Base-by-base conservation (phyloP, 352 stramenopile genomes). In the Thraustotheca clavata region DNA sequence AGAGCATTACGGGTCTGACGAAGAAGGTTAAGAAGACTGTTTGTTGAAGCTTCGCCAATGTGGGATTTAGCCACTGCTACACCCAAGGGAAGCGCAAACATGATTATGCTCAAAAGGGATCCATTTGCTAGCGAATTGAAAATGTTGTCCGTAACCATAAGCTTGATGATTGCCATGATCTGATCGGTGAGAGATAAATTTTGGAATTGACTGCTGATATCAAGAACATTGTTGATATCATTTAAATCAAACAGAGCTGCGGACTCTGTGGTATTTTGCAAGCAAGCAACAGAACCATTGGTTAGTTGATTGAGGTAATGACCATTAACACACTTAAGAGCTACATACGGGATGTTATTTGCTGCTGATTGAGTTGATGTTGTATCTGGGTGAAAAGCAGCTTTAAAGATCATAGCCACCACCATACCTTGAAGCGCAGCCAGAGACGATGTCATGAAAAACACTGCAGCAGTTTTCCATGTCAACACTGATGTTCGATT, bases 401-500 rank as follows among this genome's bases (percentile, higher is more conserved):
- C 73, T 0, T 79, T 73, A 60, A 87, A 90, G 12, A 73, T 29
- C 12, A 91, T 49, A 4, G 79, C 80, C 4, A 91, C 54, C 14
- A 67, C 67, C 60, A 88, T 77, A 0, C 84, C 80, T 29, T 88
- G 68, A 0, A 68, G 14, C 1, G 76, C 71, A 3, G 79, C 75
- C 24, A 74, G 69, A 27, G 89, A 31, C 76, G 76, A 89, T 49
- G 82, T 75, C 22, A 77, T 68, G 1, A 68, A 49, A 49, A 90
- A 89, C 50, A 89, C 76, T 35, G 73, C 72, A 33, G 87, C 60
- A 9, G 84, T 93, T 62, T 88, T 76, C 6, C 77, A 52, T 8
- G 79, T 80, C 16, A 93, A 70, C 20, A 88, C 70, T 2, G 77
- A 87, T 0, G 87, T 74, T 66, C 89, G 89, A 36, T 81, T 81